These are phyloP conservation scores for Cladorrhinum sp. DNA, from an alignment of 2,329 filamentous ascomycete genomes.

Conservation along the genomic window DNA sequence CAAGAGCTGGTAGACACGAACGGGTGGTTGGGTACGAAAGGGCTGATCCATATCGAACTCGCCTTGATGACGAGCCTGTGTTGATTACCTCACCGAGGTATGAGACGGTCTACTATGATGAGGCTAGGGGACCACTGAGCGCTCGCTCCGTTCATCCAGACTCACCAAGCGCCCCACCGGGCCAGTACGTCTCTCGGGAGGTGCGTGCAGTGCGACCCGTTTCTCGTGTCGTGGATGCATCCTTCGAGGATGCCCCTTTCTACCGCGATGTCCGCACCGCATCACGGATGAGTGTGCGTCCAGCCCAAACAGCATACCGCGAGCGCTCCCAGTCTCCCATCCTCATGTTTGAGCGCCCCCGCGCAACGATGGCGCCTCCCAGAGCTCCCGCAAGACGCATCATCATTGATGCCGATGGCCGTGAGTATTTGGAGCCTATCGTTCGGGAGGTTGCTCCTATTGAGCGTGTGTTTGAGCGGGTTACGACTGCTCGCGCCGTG, in stretches of 20 bases:
- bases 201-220: slow-evolving; percentile 39
- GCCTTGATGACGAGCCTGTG: slow-evolving; percentile 28
- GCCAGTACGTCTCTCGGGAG: slow-evolving; percentile 39
- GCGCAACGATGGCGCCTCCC: slow-evolving; percentile 50
- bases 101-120: slow-evolving; percentile 29
- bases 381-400: slow-evolving; percentile 61
- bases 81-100: slow-evolving; percentile 36
- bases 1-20: slow-evolving; percentile 33
- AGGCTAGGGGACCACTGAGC: slow-evolving; percentile 22
- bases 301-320: slow-evolving; percentile 44
- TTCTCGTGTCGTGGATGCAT: slow-evolving; percentile 42
- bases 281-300: slow-evolving; percentile 46
- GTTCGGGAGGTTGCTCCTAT: slow-evolving; percentile 40
- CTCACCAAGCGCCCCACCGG: slow-evolving; percentile 37
- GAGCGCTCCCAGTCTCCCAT: slow-evolving; percentile 49
- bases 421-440: slow-evolving; percentile 66
- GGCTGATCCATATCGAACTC: slow-evolving; percentile 28
- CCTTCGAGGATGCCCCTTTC: slow-evolving; percentile 41
- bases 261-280: slow-evolving; percentile 44
- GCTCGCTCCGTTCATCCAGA: slow-evolving; percentile 36
- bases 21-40: slow-evolving; percentile 37
- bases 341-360: slow-evolving; percentile 39
- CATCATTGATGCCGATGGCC: slow-evolving; percentile 78
- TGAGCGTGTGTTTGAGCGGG: slow-evolving; percentile 60
- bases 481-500: slow-evolving; percentile 44